Evolutionary conservation across 805 yeast species (phyloP).

Genomic region (Candida krabiensis): DNA sequence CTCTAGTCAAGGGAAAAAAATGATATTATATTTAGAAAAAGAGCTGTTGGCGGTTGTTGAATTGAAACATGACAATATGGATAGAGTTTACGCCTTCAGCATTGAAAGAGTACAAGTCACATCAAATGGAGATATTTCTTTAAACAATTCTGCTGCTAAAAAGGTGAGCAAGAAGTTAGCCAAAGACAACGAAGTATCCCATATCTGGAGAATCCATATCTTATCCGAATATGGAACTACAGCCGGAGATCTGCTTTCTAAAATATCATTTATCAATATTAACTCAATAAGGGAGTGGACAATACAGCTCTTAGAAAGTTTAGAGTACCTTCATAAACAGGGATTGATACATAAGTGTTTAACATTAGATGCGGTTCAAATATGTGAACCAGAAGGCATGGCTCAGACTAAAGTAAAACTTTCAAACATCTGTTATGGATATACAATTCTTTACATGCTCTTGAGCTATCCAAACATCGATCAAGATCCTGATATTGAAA

Average conservation of each 20-base stretch:
- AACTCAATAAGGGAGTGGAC: constrained; percentile 86
- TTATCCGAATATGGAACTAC: constrained; percentile 64
- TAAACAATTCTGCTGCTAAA: constrained; percentile 33
- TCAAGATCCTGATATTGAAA: constrained; percentile 20
- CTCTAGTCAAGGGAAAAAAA: constrained; percentile 70
- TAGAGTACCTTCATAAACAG: constrained; percentile 81
- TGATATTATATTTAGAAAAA: constrained; percentile 68
- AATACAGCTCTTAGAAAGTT: constrained; percentile 78
- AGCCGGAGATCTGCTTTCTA: constrained; percentile 62
- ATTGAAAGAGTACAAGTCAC: constrained; percentile 53
- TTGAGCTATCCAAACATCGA: constrained; percentile 31
- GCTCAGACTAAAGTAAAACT: constrained; percentile 61
- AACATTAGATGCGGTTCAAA: constrained; percentile 56
- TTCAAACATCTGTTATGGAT: constrained; percentile 60
- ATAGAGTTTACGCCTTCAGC: constrained; percentile 67
- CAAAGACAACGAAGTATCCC: constrained; percentile 21
- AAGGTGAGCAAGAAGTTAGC: constrained; percentile 31
- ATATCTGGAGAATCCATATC: constrained; percentile 66
- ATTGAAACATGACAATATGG: constrained; percentile 65
- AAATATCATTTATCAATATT: constrained; percentile 66
- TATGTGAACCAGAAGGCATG: constrained; percentile 50
- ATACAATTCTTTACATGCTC: constrained; percentile 41
- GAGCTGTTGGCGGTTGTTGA: constrained; percentile 66
- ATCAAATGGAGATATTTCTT: constrained; percentile 29
- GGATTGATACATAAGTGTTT: constrained; percentile 78